Evolutionary conservation across 352 stramenopile genomes (phyloP), one percentile per base, ranked within the genome.

Genomic region (Globisporangium yorkense): DNA sequence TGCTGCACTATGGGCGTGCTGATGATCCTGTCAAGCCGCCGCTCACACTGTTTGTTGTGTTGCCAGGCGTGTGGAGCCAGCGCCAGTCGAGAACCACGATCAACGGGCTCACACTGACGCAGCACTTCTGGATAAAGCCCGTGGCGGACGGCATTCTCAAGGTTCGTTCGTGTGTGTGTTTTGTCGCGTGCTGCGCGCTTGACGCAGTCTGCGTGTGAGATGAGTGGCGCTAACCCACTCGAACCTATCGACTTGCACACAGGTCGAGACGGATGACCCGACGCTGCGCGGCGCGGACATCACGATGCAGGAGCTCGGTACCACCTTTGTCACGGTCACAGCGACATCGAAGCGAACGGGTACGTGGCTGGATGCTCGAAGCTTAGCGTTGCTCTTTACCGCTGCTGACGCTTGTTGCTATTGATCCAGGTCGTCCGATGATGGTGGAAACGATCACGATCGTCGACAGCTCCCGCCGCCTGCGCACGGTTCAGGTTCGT

Each of bases 41-140:
- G 12, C 37, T 43, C 37, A 43, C 37, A 5, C 1, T 18, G 4
- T 5, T 4, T 18, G 13, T 18, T 16, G 37, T 18, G 6, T 29
- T 44, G 37, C 6, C 20, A 74, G 68, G 85, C 10, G 85, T 93
- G 20, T 95, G 85, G 85, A 92, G 84, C 57, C 83, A 91, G 58
- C 85, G 85, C 40, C 81, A 92, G 65, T 92, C 84, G 50, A 70
- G 83, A 45, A 95, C 85, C 39, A 92, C 85, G 20, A 92, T 95
- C 70, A 92, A 71, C 46, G 85, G 85, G 0, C 75, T 95, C 52
- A 92, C 85, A 1, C 83, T 84, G 37, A 95, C 80, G 57, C 83
- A 94, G 71, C 84, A 95, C 68, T 93, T 84, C 56, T 95, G 85
- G 85, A 91, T 95, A 65, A 89, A 87, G 50, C 83, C 85, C 18